Percentiles rank a stretch among this genome's conserved stretches.
Evolutionary conservation across 1,139 yeast genomes (phyloP).

Genomic region (Meyerozyma smithsonii): DNA sequence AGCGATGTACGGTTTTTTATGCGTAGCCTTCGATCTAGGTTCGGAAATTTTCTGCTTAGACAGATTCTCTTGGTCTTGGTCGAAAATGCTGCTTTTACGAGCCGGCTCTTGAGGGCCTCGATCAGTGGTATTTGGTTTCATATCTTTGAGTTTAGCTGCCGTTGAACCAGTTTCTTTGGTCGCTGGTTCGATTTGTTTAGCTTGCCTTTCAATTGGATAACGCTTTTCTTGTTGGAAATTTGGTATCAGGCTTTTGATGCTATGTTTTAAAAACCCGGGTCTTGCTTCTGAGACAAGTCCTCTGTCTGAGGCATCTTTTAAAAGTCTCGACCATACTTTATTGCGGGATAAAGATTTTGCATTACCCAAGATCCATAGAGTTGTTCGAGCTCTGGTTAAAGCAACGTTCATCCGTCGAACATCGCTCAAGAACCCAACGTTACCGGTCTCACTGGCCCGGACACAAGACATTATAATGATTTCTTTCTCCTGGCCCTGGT

Average conservation of each 20-base stretch:
- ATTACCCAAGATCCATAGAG: conserved; percentile 91
- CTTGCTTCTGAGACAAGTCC: conserved; percentile 26
- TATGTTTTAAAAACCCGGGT: conserved; percentile 32
- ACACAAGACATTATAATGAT: conserved; percentile 93
- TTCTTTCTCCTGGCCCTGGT: conserved; percentile 97
- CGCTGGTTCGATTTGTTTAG: too few species aligned
- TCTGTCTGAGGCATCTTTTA: conserved; percentile 58
- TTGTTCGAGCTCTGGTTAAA: conserved; percentile 84
- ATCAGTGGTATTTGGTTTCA: too few species aligned
- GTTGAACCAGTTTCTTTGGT: too few species aligned
- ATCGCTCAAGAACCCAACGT: conserved; percentile 88
- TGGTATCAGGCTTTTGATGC: too few species aligned
- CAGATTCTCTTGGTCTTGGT: background rate
- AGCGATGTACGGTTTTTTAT: background rate
- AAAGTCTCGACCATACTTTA: conserved; percentile 63
- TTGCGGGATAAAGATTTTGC: conserved; percentile 57
- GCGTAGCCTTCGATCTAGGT: background rate
- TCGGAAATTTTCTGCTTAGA: background rate
- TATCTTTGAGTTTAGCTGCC: too few species aligned
- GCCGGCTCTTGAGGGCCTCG: background rate
- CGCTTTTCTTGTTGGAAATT: too few species aligned
- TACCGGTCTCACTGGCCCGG: conserved; percentile 62
- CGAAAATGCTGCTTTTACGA: background rate
- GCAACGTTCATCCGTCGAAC: conserved; percentile 95
- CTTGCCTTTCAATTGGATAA: too few species aligned